Evolutionary conservation across 2,329 filamentous ascomycete genomes (phyloP).

Genomic region (Pyrenophora teres): DNA sequence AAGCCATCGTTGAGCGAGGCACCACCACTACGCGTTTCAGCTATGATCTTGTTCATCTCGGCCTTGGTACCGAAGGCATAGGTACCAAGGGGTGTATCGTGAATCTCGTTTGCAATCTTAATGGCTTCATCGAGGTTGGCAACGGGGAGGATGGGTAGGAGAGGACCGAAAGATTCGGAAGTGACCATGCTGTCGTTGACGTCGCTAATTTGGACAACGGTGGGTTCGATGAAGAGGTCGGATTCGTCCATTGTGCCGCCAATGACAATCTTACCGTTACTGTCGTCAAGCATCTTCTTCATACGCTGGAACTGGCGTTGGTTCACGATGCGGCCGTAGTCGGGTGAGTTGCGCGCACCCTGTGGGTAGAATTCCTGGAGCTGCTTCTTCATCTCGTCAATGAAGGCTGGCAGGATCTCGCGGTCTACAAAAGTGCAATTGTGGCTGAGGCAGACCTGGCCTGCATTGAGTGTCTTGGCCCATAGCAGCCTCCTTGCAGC

Average conservation of each 20-base stretch:
- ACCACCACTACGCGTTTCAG: slow-evolving; percentile 56
- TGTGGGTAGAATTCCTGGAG: slow-evolving; percentile 81
- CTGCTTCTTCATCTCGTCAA: slow-evolving; percentile 73
- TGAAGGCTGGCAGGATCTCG: slow-evolving; percentile 70
- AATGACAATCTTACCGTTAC: slow-evolving; percentile 80
- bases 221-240: slow-evolving; percentile 86
- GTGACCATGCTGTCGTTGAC: slow-evolving; percentile 75
- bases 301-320: slow-evolving; percentile 77
- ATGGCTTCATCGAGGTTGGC: slow-evolving; percentile 85
- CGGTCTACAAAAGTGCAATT: slow-evolving; percentile 90
- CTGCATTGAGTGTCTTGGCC: slow-evolving; percentile 85
- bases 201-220: slow-evolving; percentile 81
- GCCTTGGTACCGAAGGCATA: slow-evolving; percentile 83
- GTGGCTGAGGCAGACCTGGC: slow-evolving; percentile 89
- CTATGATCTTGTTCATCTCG: slow-evolving; percentile 70
- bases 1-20: slow-evolving; percentile 62
- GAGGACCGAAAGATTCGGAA: slow-evolving; percentile 91
- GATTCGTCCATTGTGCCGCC: slow-evolving; percentile 82
- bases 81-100: slow-evolving; percentile 81
- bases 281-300: slow-evolving; percentile 88
- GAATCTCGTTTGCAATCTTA: slow-evolving; percentile 75
- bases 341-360: slow-evolving; percentile 76
- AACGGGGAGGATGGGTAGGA: slow-evolving; percentile 81
- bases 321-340: slow-evolving; percentile 83
- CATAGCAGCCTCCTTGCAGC: slow-evolving; percentile 85